Evolutionary conservation across 2,329 filamentous ascomycete species (phyloP), one percentile per base, ranked within the genome.

Genomic region (Coniella vitis): DNA sequence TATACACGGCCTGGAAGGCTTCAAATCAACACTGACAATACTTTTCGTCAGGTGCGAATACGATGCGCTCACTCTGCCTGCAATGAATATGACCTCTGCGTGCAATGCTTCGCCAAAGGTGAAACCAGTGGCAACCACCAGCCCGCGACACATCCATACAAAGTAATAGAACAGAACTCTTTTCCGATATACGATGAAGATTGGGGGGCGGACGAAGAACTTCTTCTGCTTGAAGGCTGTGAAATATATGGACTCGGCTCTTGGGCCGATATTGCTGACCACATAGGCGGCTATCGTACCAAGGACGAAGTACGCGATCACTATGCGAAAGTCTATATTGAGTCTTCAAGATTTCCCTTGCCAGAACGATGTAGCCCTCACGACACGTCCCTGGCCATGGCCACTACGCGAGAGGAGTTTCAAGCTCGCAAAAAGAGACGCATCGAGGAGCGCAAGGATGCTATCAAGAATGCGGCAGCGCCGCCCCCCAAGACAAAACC

Each of bases 301-400:
- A 97, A 95, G 64, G 91, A 97, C 58, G 93, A 98, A 68, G 93
- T 97, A 31, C 83, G 89, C 54, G 87, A 96, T 56, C 93, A 98
- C 65, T 98, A 98, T 65, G 80, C 93, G 56, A 75, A 84, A 53
- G 91, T 87, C 14, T 98, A 94, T 58, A 76, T 98, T 55, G 75
- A 95, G 49, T 94, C 89, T 45, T 72, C 83, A 1, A 78, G 76
- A 16, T 98, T 98, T 57, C 93, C 93, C 0, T 74, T 98, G 0
- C 91, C 93, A 0, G 83, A 90, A 62, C 79, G 87, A 58, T 93
- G 90, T 58, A 90, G 87, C 58, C 90, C 90, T 0, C 73, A 85
- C 16, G 88, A 97, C 62, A 89, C 78, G 57, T 79, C 80, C 25
- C 74, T 96, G 12, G 84, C 88, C 45, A 84, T 90, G 50, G 76